These are phyloP conservation scores for Alloteropsis semialata DNA, from an alignment of 176 grass and related monocot genomes.

Conservation along the genomic window DNA sequence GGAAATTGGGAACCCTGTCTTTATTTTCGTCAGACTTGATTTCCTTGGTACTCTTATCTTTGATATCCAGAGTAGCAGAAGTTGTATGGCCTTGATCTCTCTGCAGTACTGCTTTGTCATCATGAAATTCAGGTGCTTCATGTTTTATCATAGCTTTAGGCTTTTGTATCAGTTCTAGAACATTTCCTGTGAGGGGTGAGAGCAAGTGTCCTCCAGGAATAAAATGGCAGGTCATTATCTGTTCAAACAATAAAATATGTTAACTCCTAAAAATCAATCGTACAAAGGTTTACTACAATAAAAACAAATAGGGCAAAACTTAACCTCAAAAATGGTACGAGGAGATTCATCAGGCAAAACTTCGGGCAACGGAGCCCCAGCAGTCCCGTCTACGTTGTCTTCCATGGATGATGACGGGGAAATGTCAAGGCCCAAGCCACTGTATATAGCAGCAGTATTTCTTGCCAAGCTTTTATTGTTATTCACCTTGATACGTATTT, in stretches of 20 bases:
- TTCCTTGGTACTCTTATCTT: constrained; percentile 29
- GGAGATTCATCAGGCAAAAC: constrained; percentile 49
- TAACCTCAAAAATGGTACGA: constrained; percentile 55
- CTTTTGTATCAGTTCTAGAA: constrained; percentile 46
- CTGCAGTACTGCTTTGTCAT: constrained; percentile 10
- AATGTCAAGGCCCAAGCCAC: constrained; percentile 66
- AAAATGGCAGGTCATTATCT: constrained; percentile 59
- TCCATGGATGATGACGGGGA: constrained; percentile 67
- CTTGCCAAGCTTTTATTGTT: constrained; percentile 36
- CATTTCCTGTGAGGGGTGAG: constrained; percentile 50
- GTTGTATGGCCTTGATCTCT: background rate
- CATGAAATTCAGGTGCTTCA: constrained; percentile 15
- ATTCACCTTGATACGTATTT: constrained; percentile 64
- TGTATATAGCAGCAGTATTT: constrained; percentile 73
- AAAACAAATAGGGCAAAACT: background rate
- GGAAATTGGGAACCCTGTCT: background rate
- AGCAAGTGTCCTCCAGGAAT: constrained; percentile 55
- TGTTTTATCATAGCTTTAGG: constrained; percentile 24
- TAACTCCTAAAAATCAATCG: constrained; percentile 15
- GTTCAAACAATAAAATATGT: constrained; percentile 33
- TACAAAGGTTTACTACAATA: background rate
- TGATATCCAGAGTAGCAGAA: constrained; percentile 23
- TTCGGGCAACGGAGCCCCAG: background rate
- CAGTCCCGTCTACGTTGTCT: constrained; percentile 45
- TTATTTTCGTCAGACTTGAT: constrained; percentile 36